Evolutionary conservation across 768 basidiomycete species (phyloP).

Genomic region (Calocybe indica): DNA sequence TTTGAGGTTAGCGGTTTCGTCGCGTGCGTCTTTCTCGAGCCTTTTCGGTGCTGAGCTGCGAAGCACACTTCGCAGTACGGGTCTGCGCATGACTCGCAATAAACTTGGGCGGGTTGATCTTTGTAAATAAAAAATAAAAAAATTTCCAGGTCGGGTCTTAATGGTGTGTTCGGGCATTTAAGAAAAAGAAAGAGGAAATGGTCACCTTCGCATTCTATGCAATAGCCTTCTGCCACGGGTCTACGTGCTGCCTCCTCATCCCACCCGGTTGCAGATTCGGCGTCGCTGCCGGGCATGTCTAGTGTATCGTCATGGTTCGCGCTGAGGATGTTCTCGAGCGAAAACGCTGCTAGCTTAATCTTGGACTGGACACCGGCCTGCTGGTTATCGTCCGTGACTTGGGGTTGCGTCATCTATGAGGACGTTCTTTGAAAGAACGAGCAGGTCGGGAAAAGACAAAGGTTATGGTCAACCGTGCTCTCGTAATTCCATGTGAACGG

Average conservation of each 20-base stretch:
- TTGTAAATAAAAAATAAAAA: conserved; percentile 4
- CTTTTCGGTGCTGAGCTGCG: conserved; percentile 79
- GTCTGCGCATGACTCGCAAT: conserved; percentile 69
- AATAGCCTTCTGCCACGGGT: conserved; percentile 56
- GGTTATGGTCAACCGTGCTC: too few species aligned
- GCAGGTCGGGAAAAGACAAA: too few species aligned
- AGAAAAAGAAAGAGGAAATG: neutral
- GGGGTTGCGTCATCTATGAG: neutral
- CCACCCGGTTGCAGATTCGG: conserved; percentile 45
- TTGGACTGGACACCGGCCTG: too few species aligned
- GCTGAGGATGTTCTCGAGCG: conserved; percentile 66
- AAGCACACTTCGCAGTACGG: conserved; percentile 84
- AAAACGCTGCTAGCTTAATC: conserved; percentile 29
- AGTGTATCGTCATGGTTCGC: conserved; percentile 59
- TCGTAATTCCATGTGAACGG: too few species aligned
- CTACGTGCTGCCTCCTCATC: conserved; percentile 55
- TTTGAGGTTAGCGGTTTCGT: conserved; percentile 40
- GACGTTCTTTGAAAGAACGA: too few species aligned
- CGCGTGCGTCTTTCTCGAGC: conserved; percentile 61
- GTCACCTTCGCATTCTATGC: conserved; percentile 83
- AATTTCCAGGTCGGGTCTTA: too few species aligned
- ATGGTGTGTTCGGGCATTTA: neutral
- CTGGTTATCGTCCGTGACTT: too few species aligned
- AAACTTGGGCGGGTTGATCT: conserved; percentile 82
- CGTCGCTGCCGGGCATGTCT: conserved; percentile 38